phyloP scores from a whole-genome alignment of 78 protist species.

The Tieghemostelium lacteum region DNA sequence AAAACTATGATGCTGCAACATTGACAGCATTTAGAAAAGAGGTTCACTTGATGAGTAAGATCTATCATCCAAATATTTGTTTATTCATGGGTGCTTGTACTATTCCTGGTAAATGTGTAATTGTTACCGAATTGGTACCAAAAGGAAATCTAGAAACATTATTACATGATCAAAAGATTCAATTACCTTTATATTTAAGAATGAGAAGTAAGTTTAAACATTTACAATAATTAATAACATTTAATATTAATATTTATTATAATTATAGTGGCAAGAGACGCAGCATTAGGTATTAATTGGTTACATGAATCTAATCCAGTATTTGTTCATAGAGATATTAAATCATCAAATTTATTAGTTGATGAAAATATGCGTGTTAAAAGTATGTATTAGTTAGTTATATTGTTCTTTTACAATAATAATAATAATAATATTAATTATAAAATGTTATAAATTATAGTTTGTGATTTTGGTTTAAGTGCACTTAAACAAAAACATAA shows the following conservation, averaged over 20 bases:
- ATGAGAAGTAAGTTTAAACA: constrained; percentile 66
- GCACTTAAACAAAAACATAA: constrained; percentile 78
- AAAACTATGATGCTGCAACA: constrained; percentile 80
- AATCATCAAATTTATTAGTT: constrained; percentile 78
- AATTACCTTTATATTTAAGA: constrained; percentile 76
- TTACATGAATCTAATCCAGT: constrained; percentile 84
- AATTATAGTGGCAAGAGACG: constrained; percentile 81
- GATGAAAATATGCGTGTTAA: constrained; percentile 80
- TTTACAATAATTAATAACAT: background rate
- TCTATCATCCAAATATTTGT: constrained; percentile 85
- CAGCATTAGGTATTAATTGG: constrained; percentile 85
- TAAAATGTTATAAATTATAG: background rate
- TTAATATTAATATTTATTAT: background rate
- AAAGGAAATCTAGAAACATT: constrained; percentile 82
- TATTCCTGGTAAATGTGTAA: constrained; percentile 81
- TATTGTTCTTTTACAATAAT: no score
- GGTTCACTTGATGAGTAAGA: constrained; percentile 78
- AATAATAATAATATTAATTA: background rate
- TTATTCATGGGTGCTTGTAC: constrained; percentile 86
- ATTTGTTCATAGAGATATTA: constrained; percentile 86
- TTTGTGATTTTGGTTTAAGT: constrained; percentile 78
- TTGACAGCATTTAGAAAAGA: constrained; percentile 79
- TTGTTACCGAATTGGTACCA: constrained; percentile 80
- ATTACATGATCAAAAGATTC: constrained; percentile 77
- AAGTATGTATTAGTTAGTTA: constrained; percentile 6